Evolutionary conservation across 2,329 filamentous ascomycete genomes (phyloP), one percentile per base, ranked within the genome.

Genomic region (Penicillium glabrum): DNA sequence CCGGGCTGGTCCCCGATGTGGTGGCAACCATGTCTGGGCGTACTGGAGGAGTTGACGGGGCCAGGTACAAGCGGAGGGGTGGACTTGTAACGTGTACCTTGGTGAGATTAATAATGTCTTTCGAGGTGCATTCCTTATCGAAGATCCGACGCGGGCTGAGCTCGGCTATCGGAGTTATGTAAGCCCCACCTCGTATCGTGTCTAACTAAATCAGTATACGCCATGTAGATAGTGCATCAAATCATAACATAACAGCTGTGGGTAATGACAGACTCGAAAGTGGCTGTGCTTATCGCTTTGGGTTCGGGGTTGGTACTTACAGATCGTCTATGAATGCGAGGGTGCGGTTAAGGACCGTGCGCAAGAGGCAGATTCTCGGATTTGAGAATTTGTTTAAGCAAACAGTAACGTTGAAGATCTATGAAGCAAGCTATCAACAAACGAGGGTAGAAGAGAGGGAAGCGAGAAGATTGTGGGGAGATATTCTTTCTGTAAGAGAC

Each of bases 1-100:
- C 44, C 14, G 37, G 4, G 24, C 41, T 48, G 29, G 51, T 49
- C 19, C 47, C 44, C 23, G 31, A 44, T 14, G 51, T 54, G 33
- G 23, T 49, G 41, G 45, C 51, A 33, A 52, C 54, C 53, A 57
- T 57, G 11, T 49, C 48, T 48, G 33, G 7, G 14, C 14, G 11
- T 19, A 47, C 21, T 27, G 43, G 26, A n/a, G 35, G 7, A 11
- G 23, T 31, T 4, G 14, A 23, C n/a, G 23, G 24, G 14, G 9
- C 26, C 14, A 19, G 19, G 19, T 23, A 5, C 35, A 39, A 39
- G 35, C 14, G 39, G 10, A 11, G 19, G 21, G 2, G 19, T 41
- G 10, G 11, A 23, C 19, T 14, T 21, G 19, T 13, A 23, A 6
- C 1, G 19, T 41, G 19, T 21, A 23, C 19, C n/a, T 19, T 14